Evolutionary conservation across 495 filamentous ascomycete genomes (phyloP), one percentile per base, ranked within the genome.

Genomic region (Neurospora terricola): DNA sequence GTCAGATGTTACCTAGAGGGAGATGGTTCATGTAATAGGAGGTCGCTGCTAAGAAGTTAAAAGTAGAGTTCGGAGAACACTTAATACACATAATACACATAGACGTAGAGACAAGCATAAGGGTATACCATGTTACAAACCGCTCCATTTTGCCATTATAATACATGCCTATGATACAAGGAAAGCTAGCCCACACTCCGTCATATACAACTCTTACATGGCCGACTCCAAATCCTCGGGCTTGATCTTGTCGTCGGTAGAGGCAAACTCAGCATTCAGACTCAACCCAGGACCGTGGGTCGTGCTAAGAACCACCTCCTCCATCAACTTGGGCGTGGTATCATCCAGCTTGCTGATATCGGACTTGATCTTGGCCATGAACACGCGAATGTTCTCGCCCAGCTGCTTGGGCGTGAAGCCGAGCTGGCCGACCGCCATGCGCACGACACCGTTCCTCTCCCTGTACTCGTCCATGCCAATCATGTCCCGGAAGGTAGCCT

Each of bases 251-350:
- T 89, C 90, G 71, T 88, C 83, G 11, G 88, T 83, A 70, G 89
- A 80, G 71, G 80, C 88, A 82, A 96, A 92, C 38, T 87, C 86
- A 68, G 95, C 96, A 74, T 89, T 96, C 78, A 99, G 82, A 77
- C 88, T 91, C 86, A 99, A 92, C 5, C 94, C 96, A 5, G 94
- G 92, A 34, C 90, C 91, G 78, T 92, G 82, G 38, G 94, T 97
- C 1, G 94, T 93, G 83, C 93, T 94, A 76, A 99, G 84, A n/a
- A 97, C 94, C 77, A 99, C 93, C 84, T 99, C 96, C 76, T 93
- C 89, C 68, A 99, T 84, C 66, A 92, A 87, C 87, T 99, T 99
- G 71, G 84, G 86, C 43, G 91, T 86, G 74, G 85, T 86, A 77
- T 96, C 91, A 69, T 90, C 91, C 70, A 97, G 73, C 11, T 80